Conservation (phyloP, 768 basidiomycete species). For the Mycena maculata region DNA sequence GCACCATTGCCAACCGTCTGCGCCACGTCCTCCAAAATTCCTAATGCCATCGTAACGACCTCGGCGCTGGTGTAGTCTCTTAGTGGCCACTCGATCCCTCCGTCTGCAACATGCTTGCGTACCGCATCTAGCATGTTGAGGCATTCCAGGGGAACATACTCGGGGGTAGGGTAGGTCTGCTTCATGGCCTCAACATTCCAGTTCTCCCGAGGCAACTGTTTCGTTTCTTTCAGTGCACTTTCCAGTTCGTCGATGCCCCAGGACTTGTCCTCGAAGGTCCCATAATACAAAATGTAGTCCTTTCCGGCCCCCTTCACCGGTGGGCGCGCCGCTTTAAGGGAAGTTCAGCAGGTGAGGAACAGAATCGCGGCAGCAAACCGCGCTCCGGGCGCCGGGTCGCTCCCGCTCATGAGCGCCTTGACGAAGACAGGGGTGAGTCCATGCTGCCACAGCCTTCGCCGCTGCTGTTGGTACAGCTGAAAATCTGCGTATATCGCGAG, state of each 20-base stretch:
- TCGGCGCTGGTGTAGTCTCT: constrained; percentile 17
- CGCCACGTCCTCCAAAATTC: background rate
- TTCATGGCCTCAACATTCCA: constrained; percentile 3
- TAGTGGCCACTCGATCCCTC: background rate
- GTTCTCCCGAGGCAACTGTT: constrained; percentile 15
- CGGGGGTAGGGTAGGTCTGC: background rate
- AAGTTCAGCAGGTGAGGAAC: constrained; percentile 14
- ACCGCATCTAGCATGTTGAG: constrained; percentile 20
- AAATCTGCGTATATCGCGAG: constrained; percentile 3
- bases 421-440: constrained; percentile 12
- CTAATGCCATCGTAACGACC: background rate
- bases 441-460: constrained; percentile 10
- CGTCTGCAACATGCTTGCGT: constrained; percentile 13
- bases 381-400: constrained; percentile 7
- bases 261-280: background rate
- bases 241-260: constrained; percentile 12
- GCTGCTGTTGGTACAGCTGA: constrained; percentile 1
- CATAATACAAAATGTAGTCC: constrained; percentile 1
- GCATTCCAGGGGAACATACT: constrained; percentile 21
- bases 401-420: constrained; percentile 19
- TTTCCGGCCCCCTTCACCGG: background rate
- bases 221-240: constrained; percentile 1
- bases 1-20: background rate
- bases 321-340: constrained; percentile 4
- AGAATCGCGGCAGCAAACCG: constrained; percentile 21